These are phyloP conservation scores for Cladosporium sp. DNA, from an alignment of 2,329 filamentous ascomycete species.

Conservation along the genomic window DNA sequence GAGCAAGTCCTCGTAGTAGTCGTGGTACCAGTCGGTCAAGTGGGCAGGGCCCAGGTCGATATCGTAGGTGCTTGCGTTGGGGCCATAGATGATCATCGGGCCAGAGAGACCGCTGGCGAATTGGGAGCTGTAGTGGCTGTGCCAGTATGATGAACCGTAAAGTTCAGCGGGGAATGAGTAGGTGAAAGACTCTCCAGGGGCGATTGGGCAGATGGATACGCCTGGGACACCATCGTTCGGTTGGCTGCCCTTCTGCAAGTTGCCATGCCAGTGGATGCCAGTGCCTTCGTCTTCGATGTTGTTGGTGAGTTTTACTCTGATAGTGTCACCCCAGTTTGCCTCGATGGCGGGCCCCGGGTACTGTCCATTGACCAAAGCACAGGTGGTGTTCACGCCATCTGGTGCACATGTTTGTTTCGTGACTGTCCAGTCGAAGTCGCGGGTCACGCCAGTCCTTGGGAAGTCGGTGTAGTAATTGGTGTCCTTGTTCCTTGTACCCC, in stretches of 20 bases:
- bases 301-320: slow-evolving; percentile 33
- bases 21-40: slow-evolving; percentile 32
- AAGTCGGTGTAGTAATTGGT: slow-evolving; percentile 24
- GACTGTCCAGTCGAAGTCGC: slow-evolving; percentile 26
- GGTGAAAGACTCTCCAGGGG: slow-evolving; percentile 35
- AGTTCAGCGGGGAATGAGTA: slow-evolving; percentile 38
- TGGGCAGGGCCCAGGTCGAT: slow-evolving; percentile 28
- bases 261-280: slow-evolving; percentile 41
- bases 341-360: slow-evolving; percentile 20
- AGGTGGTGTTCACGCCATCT: slow-evolving; percentile 24
- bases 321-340: slow-evolving; percentile 39
- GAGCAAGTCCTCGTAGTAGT: slow-evolving; percentile 4
- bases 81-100: slow-evolving; percentile 31
- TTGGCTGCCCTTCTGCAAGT: slow-evolving; percentile 31
- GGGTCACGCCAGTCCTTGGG: slow-evolving; percentile 28
- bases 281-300: slow-evolving; percentile 33
- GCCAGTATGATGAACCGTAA: slow-evolving; percentile 34
- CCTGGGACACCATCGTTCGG: slow-evolving; percentile 41
- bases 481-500: slow-evolving; percentile 24
- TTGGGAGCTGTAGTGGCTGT: slow-evolving; percentile 34
- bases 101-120: slow-evolving; percentile 26
- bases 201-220: slow-evolving; percentile 40
- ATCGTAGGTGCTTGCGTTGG: slow-evolving; percentile 24
- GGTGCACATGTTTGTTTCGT: slow-evolving; percentile 19
- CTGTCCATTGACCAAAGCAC: slow-evolving; percentile 22